Conservation (phyloP, 306 rosid genomes). For the Cucurbita ficifolia region DNA sequence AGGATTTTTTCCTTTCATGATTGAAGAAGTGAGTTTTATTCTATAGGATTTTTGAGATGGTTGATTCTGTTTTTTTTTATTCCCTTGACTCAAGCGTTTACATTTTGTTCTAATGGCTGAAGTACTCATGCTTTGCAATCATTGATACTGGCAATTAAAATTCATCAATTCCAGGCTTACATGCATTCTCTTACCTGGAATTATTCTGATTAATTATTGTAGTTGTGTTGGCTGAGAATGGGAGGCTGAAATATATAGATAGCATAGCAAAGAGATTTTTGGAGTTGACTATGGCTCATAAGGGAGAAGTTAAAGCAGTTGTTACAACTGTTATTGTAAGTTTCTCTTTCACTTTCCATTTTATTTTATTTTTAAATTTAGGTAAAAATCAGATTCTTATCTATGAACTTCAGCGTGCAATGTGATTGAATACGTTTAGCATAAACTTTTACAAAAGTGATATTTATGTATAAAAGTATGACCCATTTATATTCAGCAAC, state of each 20-base stretch:
- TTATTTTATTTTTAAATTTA: background rate
- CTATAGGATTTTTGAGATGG: background rate
- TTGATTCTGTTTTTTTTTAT: background rate
- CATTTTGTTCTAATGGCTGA: background rate
- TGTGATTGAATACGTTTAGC: background rate
- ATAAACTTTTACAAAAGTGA: background rate
- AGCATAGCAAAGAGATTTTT: conserved; percentile 53
- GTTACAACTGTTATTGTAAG: conserved; percentile 87
- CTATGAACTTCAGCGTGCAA: background rate
- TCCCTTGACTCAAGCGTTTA: background rate
- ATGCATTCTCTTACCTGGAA: background rate
- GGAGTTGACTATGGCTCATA: conserved; percentile 83
- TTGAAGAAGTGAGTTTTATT: background rate
- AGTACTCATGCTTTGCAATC: background rate
- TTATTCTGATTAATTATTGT: background rate
- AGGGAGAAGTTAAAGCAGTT: conserved; percentile 71
- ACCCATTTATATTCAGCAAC: background rate
- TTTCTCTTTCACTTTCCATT: background rate
- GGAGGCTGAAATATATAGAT: conserved; percentile 61
- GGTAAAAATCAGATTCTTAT: background rate
- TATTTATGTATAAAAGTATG: background rate
- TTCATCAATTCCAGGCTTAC: background rate
- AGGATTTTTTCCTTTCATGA: background rate
- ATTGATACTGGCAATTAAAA: background rate
- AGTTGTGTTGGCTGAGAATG: conserved; percentile 62